These are phyloP conservation scores for Wickerhamomyces kurtzmanii DNA, from an alignment of 805 yeast species.

Conservation along the genomic window DNA sequence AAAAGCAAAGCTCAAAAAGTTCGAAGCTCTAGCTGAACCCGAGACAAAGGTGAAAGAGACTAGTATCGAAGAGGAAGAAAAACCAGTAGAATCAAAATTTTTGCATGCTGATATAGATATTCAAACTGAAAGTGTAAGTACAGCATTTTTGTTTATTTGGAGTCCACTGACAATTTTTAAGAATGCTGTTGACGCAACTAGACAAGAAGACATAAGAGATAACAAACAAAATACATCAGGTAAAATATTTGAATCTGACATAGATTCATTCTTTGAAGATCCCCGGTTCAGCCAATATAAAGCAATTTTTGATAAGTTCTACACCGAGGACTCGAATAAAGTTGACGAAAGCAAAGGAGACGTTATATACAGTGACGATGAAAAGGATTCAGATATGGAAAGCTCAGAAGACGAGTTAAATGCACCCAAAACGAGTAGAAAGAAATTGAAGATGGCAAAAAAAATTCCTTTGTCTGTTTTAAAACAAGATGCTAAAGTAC, in stretches of 20 bases:
- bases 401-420: conserved; percentile 13
- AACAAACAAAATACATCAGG: conserved; percentile 1
- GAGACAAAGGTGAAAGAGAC: neutral
- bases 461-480: conserved; percentile 60
- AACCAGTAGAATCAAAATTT: too few species aligned
- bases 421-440: conserved; percentile 27
- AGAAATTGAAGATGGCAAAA: conserved; percentile 38
- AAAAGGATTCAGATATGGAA: conserved; percentile 5
- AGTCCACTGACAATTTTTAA: too few species aligned
- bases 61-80: conserved; percentile 1
- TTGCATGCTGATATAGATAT: too few species aligned
- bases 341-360: conserved; percentile 15
- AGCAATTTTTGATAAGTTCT: conserved; percentile 24
- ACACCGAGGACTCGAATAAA: conserved; percentile 11
- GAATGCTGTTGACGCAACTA: too few species aligned
- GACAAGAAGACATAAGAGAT: too few species aligned
- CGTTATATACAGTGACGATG: conserved; percentile 21
- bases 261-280: conserved; percentile 14
- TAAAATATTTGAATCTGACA: conserved; percentile 11
- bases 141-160: too few species aligned
- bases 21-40: conserved; percentile 9
- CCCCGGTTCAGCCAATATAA: conserved; percentile 24
- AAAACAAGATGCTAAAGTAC: conserved; percentile 49
- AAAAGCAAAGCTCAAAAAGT: too few species aligned
- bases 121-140: too few species aligned